These are phyloP conservation scores for Botrytis aclada DNA, from an alignment of 2,329 filamentous ascomycete genomes.

Conservation along the genomic window DNA sequence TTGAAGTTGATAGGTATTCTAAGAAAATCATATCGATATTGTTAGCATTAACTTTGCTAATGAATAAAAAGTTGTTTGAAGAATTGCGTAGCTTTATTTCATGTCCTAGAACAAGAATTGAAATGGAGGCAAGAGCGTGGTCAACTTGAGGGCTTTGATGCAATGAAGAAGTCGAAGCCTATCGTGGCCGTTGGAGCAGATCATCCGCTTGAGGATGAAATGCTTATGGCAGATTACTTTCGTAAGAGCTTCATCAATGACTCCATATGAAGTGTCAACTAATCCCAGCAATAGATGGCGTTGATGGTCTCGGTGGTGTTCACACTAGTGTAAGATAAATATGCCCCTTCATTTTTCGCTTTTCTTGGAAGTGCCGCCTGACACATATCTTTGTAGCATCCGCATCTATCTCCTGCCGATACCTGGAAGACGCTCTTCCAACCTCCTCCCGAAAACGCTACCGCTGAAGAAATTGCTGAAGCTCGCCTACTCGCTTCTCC, in stretches of 20 bases:
- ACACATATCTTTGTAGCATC: conserved; percentile 50
- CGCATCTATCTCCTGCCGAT: conserved; percentile 70
- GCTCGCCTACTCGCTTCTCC: conserved; percentile 34
- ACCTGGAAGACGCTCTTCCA: conserved; percentile 71
- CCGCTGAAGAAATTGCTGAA: conserved; percentile 42
- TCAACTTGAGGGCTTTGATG: conserved; percentile 66
- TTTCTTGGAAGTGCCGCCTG: conserved; percentile 18
- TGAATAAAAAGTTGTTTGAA: conserved; percentile 64
- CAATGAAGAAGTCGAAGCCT: conserved; percentile 70
- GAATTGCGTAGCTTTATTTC: conserved; percentile 87
- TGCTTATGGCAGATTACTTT: conserved; percentile 80
- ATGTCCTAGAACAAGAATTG: conserved; percentile 85
- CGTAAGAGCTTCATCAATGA: conserved; percentile 53
- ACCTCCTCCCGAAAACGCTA: conserved; percentile 43
- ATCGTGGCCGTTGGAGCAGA: conserved; percentile 84
- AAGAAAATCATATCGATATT: conserved; percentile 23
- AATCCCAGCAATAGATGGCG: conserved; percentile 55
- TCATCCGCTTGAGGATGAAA: conserved; percentile 78
- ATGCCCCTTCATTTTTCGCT: neutral
- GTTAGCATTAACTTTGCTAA: conserved; percentile 14
- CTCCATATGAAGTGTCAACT: conserved; percentile 12
- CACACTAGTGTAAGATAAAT: conserved; percentile 52
- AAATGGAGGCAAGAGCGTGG: conserved; percentile 74
- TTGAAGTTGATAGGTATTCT: conserved; percentile 74
- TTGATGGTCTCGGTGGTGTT: conserved; percentile 74